phyloP scores from a whole-genome alignment of 2,329 filamentous ascomycete species.

The Exophiala sideris region DNA sequence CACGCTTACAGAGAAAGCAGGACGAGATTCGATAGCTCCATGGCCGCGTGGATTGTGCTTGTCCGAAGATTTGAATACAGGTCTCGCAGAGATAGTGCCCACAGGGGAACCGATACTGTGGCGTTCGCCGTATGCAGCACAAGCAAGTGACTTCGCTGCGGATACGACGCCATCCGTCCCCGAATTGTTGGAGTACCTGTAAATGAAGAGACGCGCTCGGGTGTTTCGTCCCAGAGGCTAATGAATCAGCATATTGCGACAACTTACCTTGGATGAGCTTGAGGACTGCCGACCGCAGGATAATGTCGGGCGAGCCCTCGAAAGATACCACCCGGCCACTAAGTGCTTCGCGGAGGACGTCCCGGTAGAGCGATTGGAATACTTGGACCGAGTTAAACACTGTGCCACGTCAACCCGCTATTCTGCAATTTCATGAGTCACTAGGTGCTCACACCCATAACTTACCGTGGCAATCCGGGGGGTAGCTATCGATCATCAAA shows the following conservation, averaged over 20 bases:
- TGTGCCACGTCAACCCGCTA: not conserved
- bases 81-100: constrained; percentile 34
- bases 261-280: constrained; percentile 2
- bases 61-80: constrained; percentile 13
- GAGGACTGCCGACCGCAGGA: not conserved
- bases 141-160: constrained; percentile 27
- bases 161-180: not conserved
- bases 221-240: not conserved
- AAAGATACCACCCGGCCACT: constrained; percentile 1
- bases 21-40: constrained; percentile 5
- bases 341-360: not conserved
- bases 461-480: constrained; percentile 25
- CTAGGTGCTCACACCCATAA: constrained; percentile 4
- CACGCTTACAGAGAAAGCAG: constrained; percentile 18
- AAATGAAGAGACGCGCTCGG: not conserved
- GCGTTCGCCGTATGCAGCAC: constrained; percentile 31
- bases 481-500: constrained; percentile 30
- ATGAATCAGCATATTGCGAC: not conserved
- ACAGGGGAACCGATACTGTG: constrained; percentile 34
- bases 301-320: not conserved
- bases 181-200: not conserved
- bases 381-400: constrained; percentile 21
- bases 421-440: not conserved
- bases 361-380: constrained; percentile 9
- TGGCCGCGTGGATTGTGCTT: not conserved